Evolutionary conservation across 192 early-diverging fungal genomes (phyloP).

Genomic region (Phycomyces nitens): DNA sequence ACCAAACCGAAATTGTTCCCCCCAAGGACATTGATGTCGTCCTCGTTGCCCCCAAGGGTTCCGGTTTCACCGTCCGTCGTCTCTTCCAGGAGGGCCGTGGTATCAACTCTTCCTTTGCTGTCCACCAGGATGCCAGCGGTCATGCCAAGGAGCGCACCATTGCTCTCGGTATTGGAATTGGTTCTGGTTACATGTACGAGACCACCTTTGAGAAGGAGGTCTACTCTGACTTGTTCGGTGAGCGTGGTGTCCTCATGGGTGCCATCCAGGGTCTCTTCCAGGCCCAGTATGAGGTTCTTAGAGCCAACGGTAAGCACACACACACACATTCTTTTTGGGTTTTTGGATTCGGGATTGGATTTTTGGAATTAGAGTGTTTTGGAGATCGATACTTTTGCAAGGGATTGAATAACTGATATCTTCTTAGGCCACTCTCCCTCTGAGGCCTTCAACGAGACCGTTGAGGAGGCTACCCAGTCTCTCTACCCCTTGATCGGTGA

Average conservation of each 20-base stretch:
- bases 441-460: slow-evolving; percentile 99
- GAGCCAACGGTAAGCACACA: slow-evolving; percentile 61
- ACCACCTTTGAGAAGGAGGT: slow-evolving; percentile 97
- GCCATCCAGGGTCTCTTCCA: slow-evolving; percentile 95
- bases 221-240: slow-evolving; percentile 92
- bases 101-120: slow-evolving; percentile 95
- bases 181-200: slow-evolving; percentile 96
- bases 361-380: slow-evolving; percentile 1
- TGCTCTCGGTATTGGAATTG: slow-evolving; percentile 90
- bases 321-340: neutral
- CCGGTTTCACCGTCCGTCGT: slow-evolving; percentile 91
- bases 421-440: slow-evolving; percentile 81
- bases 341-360: neutral
- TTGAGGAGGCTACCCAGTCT: slow-evolving; percentile 98
- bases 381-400: too few relatives aligned
- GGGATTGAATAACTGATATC: too few relatives aligned
- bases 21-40: slow-evolving; percentile 88
- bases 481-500: slow-evolving; percentile 93
- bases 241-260: slow-evolving; percentile 98
- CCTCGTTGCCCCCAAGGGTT: slow-evolving; percentile 93
- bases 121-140: slow-evolving; percentile 91
- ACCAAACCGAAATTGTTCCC: slow-evolving; percentile 86
- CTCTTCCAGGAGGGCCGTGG: slow-evolving; percentile 95
- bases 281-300: slow-evolving; percentile 95
- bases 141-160: slow-evolving; percentile 91